Evolutionary conservation across 208 protist genomes (phyloP), one percentile per base, ranked within the genome.

Genomic region (Leishmania mexicana): DNA sequence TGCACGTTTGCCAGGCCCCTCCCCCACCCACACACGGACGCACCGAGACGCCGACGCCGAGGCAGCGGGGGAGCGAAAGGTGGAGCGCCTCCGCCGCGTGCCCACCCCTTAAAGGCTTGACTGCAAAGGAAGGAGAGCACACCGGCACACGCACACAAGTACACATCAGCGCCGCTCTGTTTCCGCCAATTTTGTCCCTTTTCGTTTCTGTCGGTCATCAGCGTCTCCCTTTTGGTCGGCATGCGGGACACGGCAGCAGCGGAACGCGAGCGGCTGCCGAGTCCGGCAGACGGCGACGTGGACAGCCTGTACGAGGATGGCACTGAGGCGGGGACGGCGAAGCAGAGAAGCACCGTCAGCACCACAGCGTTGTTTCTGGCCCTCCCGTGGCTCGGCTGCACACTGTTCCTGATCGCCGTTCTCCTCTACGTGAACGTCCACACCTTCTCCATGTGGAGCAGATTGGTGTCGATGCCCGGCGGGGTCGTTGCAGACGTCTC

Each of bases 391-490:
- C 51, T 67, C 2, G 11, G 64, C 6, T 71, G 64, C 49, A 79
- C 80, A 11, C 38, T 74, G n/a, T 80, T 62, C 76, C 54, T 87
- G 35, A n/a, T 82, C 15, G 77, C 58, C 1, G 76, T 84, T 4
- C 28, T 87, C 3, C 11, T 79, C 13, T 87, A 84, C 47, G 73
- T 87, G 21, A 87, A 87, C 45, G 19, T 87, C 3, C 45, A 84
- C 79, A 65, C 35, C 70, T 81, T 81, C 71, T 28, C 78, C 15
- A 11, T 68, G 0, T 35, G 38, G 38, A 6, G 3, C 38, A 47
- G 6, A n/a, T 21, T 71, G 65, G 11, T 45, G 65, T 35, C 60
- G 28, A 47, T n/a, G 65, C 19, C 38, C 38, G 38, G 5, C 8
- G 38, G 65, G 19, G 2, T 13, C 65, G 65, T 24, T 19, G 65